Percentiles rank a stretch among this genome's conserved stretches.
These are phyloP conservation scores for Beauveria scarabaeidicola DNA, from an alignment of 2,329 filamentous ascomycete genomes.

Conservation along the genomic window DNA sequence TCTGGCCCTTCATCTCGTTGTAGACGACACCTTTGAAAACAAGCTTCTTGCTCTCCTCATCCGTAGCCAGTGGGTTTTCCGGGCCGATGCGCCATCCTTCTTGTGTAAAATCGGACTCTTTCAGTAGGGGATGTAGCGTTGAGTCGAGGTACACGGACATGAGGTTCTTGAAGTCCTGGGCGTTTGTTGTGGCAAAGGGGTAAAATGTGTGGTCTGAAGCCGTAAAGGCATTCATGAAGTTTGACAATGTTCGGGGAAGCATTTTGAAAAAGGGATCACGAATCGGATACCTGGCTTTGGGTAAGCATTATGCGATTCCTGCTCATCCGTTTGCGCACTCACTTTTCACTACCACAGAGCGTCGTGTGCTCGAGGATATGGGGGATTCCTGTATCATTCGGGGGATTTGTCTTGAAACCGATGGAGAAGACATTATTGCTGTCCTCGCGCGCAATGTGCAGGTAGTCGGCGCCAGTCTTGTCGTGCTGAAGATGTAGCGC, in stretches of 20 bases:
- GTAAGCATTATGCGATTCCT: constrained; percentile 19
- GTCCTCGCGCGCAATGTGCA: constrained; percentile 91
- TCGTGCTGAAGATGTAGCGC: constrained; percentile 87
- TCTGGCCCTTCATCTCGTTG: constrained; percentile 99
- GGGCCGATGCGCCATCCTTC: constrained; percentile 96
- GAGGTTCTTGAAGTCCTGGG: constrained; percentile 89
- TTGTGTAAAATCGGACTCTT: constrained; percentile 86
- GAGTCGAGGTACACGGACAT: constrained; percentile 96
- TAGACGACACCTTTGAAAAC: constrained; percentile 98
- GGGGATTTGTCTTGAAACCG: constrained; percentile 97
- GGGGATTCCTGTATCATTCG: constrained; percentile 89
- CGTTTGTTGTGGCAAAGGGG: constrained; percentile 93
- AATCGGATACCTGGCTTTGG: constrained; percentile 71
- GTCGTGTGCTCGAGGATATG: constrained; percentile 98
- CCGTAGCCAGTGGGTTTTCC: constrained; percentile 64
- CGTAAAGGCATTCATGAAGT: constrained; percentile 99
- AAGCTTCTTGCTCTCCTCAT: constrained; percentile 54
- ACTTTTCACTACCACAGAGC: constrained; percentile 91
- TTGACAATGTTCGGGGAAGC: constrained; percentile 94
- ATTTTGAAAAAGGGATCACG: constrained; percentile 99
- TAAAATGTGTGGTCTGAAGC: constrained; percentile 95
- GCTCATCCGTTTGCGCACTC: constrained; percentile 19
- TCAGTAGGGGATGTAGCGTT: constrained; percentile 80
- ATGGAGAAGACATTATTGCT: constrained; percentile 99
- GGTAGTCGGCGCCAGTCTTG: constrained; percentile 90